Evolutionary conservation across 2,329 filamentous ascomycete genomes (phyloP).

Genomic region (Aschersonia sp.): DNA sequence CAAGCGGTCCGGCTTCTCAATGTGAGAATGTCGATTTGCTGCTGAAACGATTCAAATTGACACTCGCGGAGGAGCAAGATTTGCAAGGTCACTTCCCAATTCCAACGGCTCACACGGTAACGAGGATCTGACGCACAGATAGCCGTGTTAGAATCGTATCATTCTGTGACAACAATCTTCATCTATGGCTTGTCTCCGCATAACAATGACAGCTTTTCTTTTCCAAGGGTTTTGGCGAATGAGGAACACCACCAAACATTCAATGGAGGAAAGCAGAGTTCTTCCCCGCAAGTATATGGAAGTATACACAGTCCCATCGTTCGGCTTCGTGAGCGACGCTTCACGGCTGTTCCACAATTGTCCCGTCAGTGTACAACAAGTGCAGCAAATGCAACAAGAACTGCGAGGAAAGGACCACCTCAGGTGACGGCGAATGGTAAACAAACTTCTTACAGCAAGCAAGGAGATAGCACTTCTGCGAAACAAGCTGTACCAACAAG

Average conservation of each 20-base stretch:
- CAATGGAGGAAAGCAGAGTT: background rate
- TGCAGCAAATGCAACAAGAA: background rate
- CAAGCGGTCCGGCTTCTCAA: conserved; percentile 41
- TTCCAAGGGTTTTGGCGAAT: background rate
- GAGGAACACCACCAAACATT: no score
- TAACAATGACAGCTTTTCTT: background rate
- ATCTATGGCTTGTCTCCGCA: conserved; percentile 55
- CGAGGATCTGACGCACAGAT: conserved; percentile 1
- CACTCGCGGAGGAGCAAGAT: conserved; percentile 57
- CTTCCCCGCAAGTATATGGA: background rate
- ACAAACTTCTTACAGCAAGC: background rate
- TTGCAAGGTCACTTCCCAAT: conserved; percentile 41
- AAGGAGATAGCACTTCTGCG: conserved; percentile 8
- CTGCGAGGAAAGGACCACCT: conserved; percentile 17
- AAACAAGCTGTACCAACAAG: conserved; percentile 47
- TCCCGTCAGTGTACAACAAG: background rate
- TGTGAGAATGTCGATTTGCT: background rate
- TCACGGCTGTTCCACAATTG: background rate
- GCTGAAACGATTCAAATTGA: conserved; percentile 28
- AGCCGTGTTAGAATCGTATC: conserved; percentile 56
- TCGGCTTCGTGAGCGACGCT: conserved; percentile 2
- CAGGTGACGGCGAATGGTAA: conserved; percentile 11
- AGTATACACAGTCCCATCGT: conserved; percentile 1
- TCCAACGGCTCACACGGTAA: background rate
- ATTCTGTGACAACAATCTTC: conserved; percentile 65